Percentiles rank a stretch among this genome's conserved stretches.
phyloP scores from a whole-genome alignment of 1,139 yeast species.

The Blastobotrys indianensis region DNA sequence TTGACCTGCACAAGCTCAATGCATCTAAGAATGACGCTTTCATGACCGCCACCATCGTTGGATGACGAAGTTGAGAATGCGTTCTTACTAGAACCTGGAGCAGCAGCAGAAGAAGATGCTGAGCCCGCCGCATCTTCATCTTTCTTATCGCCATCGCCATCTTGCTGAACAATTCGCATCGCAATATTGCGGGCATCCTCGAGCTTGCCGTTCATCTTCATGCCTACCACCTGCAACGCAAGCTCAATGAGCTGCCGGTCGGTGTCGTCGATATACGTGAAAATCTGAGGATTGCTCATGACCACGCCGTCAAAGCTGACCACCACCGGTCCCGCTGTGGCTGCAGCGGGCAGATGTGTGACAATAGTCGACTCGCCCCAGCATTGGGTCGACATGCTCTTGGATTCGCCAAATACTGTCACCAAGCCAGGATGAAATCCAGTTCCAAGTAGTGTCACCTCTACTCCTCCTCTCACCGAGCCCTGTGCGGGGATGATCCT shows the following conservation, averaged over 20 bases:
- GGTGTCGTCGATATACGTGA: conserved; percentile 88
- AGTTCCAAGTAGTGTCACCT: conserved; percentile 80
- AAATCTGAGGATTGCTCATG: conserved; percentile 46
- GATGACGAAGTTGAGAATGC: not conserved
- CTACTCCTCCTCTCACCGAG: conserved; percentile 91
- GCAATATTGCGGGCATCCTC: conserved; percentile 93
- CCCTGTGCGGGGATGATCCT: conserved; percentile 93
- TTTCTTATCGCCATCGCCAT: conserved; percentile 7
- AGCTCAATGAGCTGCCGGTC: conserved; percentile 87
- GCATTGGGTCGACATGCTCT: conserved; percentile 84
- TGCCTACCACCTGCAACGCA: conserved; percentile 89
- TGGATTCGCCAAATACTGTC: conserved; percentile 80
- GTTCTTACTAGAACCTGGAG: conserved; percentile 6
- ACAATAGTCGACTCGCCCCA: conserved; percentile 95
- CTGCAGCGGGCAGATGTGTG: conserved; percentile 87
- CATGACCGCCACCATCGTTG: conserved; percentile 17
- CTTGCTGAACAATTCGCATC: conserved; percentile 56
- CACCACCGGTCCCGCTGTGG: conserved; percentile 82
- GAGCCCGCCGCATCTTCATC: conserved; percentile 4
- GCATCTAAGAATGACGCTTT: conserved; percentile 26
- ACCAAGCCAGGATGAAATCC: conserved; percentile 77
- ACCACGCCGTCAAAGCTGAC: conserved; percentile 57
- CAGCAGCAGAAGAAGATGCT: conserved; percentile 7
- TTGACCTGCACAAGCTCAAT: conserved; percentile 24
- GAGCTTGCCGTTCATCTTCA: conserved; percentile 88